Evolutionary conservation across 176 grass and related monocot species (phyloP), one percentile per base, ranked within the genome.

Genomic region (Urochloa ruziziensis): DNA sequence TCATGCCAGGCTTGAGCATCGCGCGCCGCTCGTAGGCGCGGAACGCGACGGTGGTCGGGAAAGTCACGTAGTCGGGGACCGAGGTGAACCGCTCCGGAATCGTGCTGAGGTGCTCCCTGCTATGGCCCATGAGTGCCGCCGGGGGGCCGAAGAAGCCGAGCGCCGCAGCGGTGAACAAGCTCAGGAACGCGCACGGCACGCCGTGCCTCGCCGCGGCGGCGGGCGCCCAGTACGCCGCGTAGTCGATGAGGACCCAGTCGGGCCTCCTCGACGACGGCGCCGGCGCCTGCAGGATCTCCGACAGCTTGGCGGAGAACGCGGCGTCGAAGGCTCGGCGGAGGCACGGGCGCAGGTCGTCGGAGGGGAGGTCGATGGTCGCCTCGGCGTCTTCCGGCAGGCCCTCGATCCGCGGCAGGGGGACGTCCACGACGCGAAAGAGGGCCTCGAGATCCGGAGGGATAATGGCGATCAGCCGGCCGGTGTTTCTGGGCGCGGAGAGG

Each of bases 241-340:
- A 93, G 80, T 96, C 94, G 2, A 83, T 3, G 42, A 97, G 27
- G n/a, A 96, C 78, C 91, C 94, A 93, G 44, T 96, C 86, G 0
- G 86, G 86, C 16, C 2, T 64, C 37, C n/a, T n/a, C n/a, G n/a
- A n/a, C n/a, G 37, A 39, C 37, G 37, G 6, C 37, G 2, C 1
- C 6, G 63, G 33, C 33, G 34, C 68, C 57, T 74, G 60, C 2
- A 89, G 72, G 61, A 93, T 67, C 51, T 7, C 12, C 18, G 70
- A 87, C 21, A 93, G 25, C 64, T 66, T 64, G 32, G 3, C 2
- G 14, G 75, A 1, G 67, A 97, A 86, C 10, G 76, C n/a, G 47
- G 53, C 25, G 39, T 97, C 94, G 68, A 77, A 91, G 65, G 91
- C 91, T 11, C 30, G 80, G 29, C 62, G 48, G 5, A 97, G 52